phyloP scores from a whole-genome alignment of 768 basidiomycete genomes.

The Leccinum subtestaceum region DNA sequence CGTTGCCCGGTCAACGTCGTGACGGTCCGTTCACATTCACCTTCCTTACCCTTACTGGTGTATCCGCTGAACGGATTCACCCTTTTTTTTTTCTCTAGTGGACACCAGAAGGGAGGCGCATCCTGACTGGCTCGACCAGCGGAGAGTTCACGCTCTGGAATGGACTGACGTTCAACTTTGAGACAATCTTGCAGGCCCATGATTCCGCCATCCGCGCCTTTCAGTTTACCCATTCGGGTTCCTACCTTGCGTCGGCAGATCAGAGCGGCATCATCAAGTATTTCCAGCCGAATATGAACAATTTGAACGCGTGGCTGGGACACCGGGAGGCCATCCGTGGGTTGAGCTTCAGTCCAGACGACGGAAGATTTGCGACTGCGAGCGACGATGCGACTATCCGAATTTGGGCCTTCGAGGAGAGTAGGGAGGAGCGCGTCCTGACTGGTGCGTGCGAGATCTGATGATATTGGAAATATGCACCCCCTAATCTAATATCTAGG shows the following conservation, averaged over 20 bases:
- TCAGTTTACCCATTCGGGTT: conserved; percentile 89
- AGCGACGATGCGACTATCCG: conserved; percentile 94
- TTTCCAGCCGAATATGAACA: conserved; percentile 99
- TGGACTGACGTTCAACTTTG: conserved; percentile 98
- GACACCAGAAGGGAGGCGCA: conserved; percentile 90
- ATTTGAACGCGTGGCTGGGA: conserved; percentile 89
- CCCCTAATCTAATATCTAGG: conserved; percentile 46
- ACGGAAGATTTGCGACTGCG: conserved; percentile 87
- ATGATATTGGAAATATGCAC: background rate
- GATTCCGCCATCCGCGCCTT: conserved; percentile 91
- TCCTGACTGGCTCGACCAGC: conserved; percentile 92
- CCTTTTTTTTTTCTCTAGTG: conserved; percentile 51
- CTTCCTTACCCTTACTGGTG: background rate
- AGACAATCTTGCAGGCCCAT: conserved; percentile 98
- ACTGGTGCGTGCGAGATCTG: conserved; percentile 50
- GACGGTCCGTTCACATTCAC: conserved; percentile 54
- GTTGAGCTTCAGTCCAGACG: conserved; percentile 88
- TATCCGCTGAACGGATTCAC: background rate
- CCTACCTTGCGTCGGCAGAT: conserved; percentile 90
- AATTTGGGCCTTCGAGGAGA: conserved; percentile 94
- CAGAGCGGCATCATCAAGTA: conserved; percentile 96
- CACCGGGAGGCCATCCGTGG: conserved; percentile 95
- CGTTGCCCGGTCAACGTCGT: conserved; percentile 96
- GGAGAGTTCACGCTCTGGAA: conserved; percentile 99
- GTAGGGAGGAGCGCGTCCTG: conserved; percentile 81